Base-by-base conservation (phyloP, 257 asterid genomes). In the Euphrasia confusa region DNA sequence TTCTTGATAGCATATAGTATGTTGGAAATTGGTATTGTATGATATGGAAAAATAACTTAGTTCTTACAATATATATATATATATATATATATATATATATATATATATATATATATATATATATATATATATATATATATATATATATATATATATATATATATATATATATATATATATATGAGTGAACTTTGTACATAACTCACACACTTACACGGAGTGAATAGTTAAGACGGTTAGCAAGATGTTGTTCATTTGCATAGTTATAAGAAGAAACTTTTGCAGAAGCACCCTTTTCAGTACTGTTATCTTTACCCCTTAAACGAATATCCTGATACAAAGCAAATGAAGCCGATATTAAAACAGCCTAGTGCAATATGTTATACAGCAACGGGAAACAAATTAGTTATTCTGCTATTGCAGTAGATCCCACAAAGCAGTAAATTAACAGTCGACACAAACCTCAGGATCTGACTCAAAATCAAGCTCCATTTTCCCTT, bases 401-500 rank as follows among this genome's bases (percentile, higher is more conserved):
- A 30, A 30, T 30, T 44, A 58, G 58, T 15, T 35, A 35, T 35
- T 35, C 40, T 35, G 10, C 9, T 37, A 61, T 30, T 10, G 55
- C 61, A 70, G 44, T 21, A 72, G 37, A 37, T 53, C 12, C 47
- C 40, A 28, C 52, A 39, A 64, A 11, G 61, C 57, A 68, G 54
- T 11, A 50, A 61, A 68, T 55, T 40, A 63, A 55, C 73, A 72
- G 45, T 54, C 72, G 67, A 66, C 48, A 54, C 49, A 61, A 73
- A 88, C 96, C 96, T 88, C 85, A 4, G 85, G 80, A 79, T 88
- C 94, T 17, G 88, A 74, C 58, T 81, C 89, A 53, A 91, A 88
- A 73, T 88, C 85, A 1, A 91, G 98, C 89, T 91, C 98, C 79
- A 78, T 39, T 56, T 79, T 42, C 14, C 94, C 89, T 32, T 83